A percentile compares a stretch with the other conserved stretches of the same genome.
phyloP scores from a whole-genome alignment of 1,284 basidiomycete species.

The Tranzscheliella williamsii region DNA sequence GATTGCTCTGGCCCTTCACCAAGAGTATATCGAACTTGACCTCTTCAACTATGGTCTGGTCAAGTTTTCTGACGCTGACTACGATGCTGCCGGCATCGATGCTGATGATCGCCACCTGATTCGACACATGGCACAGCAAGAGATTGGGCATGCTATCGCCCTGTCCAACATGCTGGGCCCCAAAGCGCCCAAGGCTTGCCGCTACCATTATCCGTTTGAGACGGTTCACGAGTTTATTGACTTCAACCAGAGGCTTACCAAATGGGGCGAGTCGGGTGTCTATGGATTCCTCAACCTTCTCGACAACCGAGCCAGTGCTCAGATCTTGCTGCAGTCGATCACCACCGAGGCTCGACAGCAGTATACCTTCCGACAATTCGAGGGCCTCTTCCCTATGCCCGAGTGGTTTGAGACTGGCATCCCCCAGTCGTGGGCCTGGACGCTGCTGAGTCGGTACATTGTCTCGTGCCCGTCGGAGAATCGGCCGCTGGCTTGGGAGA shows the following conservation, averaged over 20 bases:
- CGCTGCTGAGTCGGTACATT: constrained; percentile 42
- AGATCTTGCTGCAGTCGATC: constrained; percentile 47
- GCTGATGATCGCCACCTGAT: constrained; percentile 38
- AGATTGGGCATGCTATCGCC: constrained; percentile 43
- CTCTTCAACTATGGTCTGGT: constrained; percentile 47
- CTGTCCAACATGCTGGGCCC: constrained; percentile 46
- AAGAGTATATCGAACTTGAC: constrained; percentile 53
- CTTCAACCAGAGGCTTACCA: constrained; percentile 41
- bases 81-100: constrained; percentile 30
- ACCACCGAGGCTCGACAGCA: constrained; percentile 49
- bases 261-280: constrained; percentile 47
- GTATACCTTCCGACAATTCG: constrained; percentile 38
- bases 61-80: constrained; percentile 44
- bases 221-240: constrained; percentile 41
- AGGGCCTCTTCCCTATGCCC: constrained; percentile 36
- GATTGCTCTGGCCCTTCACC: constrained; percentile 35
- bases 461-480: constrained; percentile 37
- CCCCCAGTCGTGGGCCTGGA: constrained; percentile 50
- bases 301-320: constrained; percentile 43
- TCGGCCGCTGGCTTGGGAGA: constrained; percentile 35
- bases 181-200: constrained; percentile 40
- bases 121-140: constrained; percentile 45
- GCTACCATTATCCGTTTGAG: constrained; percentile 39
- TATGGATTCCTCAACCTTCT: constrained; percentile 43
- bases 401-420: constrained; percentile 51